Conservation (phyloP, 306 rosid genomes). For the Cotoneaster glaucophyllus region DNA sequence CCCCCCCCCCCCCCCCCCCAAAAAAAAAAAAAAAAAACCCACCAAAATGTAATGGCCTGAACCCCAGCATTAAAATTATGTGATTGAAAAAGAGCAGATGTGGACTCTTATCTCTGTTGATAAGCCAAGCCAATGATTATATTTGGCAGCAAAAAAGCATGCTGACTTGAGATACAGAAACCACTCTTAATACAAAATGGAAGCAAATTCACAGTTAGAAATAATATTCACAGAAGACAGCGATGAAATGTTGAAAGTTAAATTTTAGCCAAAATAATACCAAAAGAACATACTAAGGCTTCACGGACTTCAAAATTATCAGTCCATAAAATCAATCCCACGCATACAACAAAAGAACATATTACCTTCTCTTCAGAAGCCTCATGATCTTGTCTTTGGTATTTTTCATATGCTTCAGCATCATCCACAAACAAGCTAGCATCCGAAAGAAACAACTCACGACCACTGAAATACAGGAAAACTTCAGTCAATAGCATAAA, state of each 20-base stretch:
- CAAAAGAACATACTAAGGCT: not conserved
- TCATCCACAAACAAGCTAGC: slow-evolving; percentile 97
- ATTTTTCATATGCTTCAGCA: slow-evolving; percentile 81
- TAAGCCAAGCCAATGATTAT: not conserved
- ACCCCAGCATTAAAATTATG: not conserved
- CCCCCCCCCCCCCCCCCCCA: too few species aligned
- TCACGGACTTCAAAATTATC: not conserved
- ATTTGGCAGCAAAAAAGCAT: not conserved
- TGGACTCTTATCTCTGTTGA: not conserved
- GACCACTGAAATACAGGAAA: slow-evolving; percentile 29
- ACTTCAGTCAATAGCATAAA: not conserved
- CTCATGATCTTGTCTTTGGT: slow-evolving; percentile 58
- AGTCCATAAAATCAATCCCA: not conserved
- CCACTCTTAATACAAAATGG: not conserved
- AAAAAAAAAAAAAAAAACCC: too few species aligned
- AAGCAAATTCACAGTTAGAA: not conserved
- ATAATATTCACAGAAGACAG: not conserved
- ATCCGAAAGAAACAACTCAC: slow-evolving; percentile 83
- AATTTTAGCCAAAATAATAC: not conserved
- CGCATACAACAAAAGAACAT: not conserved
- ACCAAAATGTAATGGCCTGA: not conserved
- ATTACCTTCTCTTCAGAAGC: slow-evolving; percentile 52
- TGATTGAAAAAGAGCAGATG: not conserved
- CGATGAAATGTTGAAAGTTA: not conserved
- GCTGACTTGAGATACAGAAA: not conserved